Evolutionary conservation across 2,329 filamentous ascomycete genomes (phyloP).

Genomic region (Furcasterigmium sp.): DNA sequence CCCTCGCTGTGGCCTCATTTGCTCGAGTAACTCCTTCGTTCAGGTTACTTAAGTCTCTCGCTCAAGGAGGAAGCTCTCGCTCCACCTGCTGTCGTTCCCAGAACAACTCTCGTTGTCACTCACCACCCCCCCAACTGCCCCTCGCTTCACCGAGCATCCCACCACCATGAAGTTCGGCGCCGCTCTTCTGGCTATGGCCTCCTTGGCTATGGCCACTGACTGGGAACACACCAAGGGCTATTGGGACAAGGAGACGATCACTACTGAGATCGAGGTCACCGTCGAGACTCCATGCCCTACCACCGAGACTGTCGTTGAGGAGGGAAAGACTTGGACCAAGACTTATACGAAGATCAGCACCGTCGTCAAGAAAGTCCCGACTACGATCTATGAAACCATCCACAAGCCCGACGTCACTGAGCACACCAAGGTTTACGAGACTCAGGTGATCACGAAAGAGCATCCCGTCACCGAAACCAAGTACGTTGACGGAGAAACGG

Average conservation of each 20-base stretch:
- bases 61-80: constrained; percentile 6
- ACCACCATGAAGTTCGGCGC: constrained; percentile 9
- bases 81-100: constrained; percentile 6
- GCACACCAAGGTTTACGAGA: constrained; percentile 29
- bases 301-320: constrained; percentile 15
- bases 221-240: constrained; percentile 4
- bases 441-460: constrained; percentile 36
- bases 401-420: constrained; percentile 27
- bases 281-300: constrained; percentile 35
- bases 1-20: constrained; percentile 4
- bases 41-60: constrained; percentile 15
- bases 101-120: constrained; percentile 5
- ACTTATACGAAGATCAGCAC: constrained; percentile 21
- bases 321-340: constrained; percentile 14
- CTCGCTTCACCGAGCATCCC: not conserved
- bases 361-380: constrained; percentile 22
- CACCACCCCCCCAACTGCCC: constrained; percentile 1
- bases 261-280: constrained; percentile 18
- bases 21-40: constrained; percentile 12
- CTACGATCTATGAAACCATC: constrained; percentile 27
- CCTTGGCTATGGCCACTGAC: constrained; percentile 7
- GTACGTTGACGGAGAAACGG: constrained; percentile 33
- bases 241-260: constrained; percentile 5
- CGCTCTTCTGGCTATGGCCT: constrained; percentile 9
- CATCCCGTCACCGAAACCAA: constrained; percentile 40